A percentile compares a stretch with the other conserved stretches of the same genome.
phyloP scores from a whole-genome alignment of 495 filamentous ascomycete species.

The Daldinia grandis region DNA sequence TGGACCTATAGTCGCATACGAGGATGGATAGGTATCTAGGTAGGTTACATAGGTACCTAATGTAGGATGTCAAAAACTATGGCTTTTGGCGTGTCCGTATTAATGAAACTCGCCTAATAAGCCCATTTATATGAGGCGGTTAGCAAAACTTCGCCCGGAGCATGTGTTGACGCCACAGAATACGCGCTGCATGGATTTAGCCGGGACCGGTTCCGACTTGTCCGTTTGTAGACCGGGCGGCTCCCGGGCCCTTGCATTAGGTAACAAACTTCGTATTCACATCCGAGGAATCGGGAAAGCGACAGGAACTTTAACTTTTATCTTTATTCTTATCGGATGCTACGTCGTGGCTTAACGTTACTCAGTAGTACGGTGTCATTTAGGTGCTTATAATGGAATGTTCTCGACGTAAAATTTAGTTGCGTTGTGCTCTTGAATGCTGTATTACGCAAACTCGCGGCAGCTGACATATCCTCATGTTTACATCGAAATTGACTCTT shows the following conservation, averaged over 20 bases:
- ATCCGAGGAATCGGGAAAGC: constrained; percentile 15
- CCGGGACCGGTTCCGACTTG: constrained; percentile 14
- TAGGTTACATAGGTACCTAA: not conserved
- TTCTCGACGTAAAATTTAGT: not conserved
- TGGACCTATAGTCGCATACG: not conserved
- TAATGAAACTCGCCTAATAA: not conserved
- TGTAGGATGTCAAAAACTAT: not conserved
- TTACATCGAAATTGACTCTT: not conserved
- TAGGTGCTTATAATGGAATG: not conserved
- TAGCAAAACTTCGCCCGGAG: not conserved
- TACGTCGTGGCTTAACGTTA: constrained; percentile 11
- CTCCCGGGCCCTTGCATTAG: constrained; percentile 24
- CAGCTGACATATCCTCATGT: not conserved
- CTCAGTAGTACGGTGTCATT: constrained; percentile 9
- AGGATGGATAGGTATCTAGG: not conserved
- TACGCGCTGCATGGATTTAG: constrained; percentile 4
- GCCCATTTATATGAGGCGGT: not conserved
- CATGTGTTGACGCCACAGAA: not conserved
- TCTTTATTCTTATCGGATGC: not conserved
- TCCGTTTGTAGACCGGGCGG: not conserved
- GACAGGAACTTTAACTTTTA: constrained; percentile 9
- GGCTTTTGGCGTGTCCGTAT: not conserved
- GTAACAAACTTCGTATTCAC: constrained; percentile 16
- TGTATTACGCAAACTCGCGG: not conserved
- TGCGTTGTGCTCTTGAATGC: not conserved